Percentiles rank a stretch among this genome's conserved stretches.
Conservation (phyloP, 495 filamentous ascomycete genomes). For the Chlorociboria aeruginascens region DNA sequence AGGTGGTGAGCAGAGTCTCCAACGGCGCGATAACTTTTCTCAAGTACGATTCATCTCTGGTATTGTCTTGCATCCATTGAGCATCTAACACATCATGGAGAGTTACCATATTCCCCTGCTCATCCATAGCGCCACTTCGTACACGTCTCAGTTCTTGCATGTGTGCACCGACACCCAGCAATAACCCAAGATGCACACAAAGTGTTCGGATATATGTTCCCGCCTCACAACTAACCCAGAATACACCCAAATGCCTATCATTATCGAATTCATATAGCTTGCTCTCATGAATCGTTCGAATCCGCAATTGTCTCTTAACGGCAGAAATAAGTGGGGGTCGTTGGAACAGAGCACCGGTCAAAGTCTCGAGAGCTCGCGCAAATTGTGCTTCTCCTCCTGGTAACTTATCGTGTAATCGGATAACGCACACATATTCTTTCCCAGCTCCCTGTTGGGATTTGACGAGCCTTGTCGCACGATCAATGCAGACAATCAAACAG, state of each 20-base stretch:
- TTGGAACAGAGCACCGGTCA: conserved; percentile 95
- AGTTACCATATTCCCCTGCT: conserved; percentile 77
- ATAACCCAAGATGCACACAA: conserved; percentile 86
- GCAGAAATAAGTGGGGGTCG: conserved; percentile 93
- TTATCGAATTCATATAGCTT: conserved; percentile 96
- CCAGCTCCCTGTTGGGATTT: conserved; percentile 98
- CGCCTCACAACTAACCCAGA: conserved; percentile 98
- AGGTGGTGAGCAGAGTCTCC: conserved; percentile 79
- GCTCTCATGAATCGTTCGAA: conserved; percentile 91
- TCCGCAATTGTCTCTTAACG: conserved; percentile 95
- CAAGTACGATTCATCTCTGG: conserved; percentile 76
- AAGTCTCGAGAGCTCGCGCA: conserved; percentile 77
- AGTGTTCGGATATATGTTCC: conserved; percentile 97
- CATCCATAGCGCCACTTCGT: conserved; percentile 86
- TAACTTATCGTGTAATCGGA: conserved; percentile 84
- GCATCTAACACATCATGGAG: conserved; percentile 94
- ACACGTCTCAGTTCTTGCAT: conserved; percentile 98
- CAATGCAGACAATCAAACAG: conserved; percentile 90
- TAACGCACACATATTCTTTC: conserved; percentile 66
- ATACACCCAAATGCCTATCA: conserved; percentile 91
- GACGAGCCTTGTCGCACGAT: conserved; percentile 89
- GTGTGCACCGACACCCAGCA: conserved; percentile 90
- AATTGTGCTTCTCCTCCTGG: conserved; percentile 85
- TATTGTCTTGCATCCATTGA: conserved; percentile 87
- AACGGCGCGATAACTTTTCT: conserved; percentile 80